Evolutionary conservation across 352 stramenopile species (phyloP), one percentile per base, ranked within the genome.

Genomic region (Globisporangium paddicum): DNA sequence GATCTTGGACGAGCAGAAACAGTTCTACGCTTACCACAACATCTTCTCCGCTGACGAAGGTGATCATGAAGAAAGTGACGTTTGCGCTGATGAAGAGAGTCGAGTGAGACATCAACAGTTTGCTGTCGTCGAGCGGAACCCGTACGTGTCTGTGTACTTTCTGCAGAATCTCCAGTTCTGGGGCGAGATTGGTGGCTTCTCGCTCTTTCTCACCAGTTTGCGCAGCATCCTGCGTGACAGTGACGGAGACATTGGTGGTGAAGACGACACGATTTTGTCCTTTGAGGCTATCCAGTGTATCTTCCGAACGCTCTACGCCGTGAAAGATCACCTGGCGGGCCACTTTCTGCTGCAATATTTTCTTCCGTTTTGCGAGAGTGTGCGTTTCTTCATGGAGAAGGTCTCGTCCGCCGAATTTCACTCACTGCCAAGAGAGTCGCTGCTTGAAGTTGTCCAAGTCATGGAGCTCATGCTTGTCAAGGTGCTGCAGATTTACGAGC

Each of bases 201-300:
- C 71, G 16, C 26, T 77, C 6, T 60, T 89, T 30, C 48, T 90
- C 6, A 62, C 68, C 7, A 70, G 79, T 37, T 38, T 89, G 2
- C 63, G 57, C 35, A 63, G 63, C 5, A 46, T 40, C 21, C 32
- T 25, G 16, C 34, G 55, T 9, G 42, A 59, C n/a, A 46, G 62
- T 2, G 44, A 64, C 19, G 34, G 62, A 5, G 38, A 64, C 7
- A 47, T 0, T 28, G 32, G n/a, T n/a, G 34, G 44, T 3, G 25
- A 67, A 45, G 10, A 58, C 30, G 58, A 51, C 37, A 61, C 45
- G 0, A 55, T 65, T 3, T 75, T 84, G 53, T 58, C 68, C 14
- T 85, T 90, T 50, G 79, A 89, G n/a, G 67, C 63, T 0, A 53
- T 89, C 26, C 79, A 80, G 26, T 77, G 68, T 51, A 57, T 89